Base-by-base conservation (phyloP, 1,284 basidiomycete species). In the Ganoderma multipileum region DNA sequence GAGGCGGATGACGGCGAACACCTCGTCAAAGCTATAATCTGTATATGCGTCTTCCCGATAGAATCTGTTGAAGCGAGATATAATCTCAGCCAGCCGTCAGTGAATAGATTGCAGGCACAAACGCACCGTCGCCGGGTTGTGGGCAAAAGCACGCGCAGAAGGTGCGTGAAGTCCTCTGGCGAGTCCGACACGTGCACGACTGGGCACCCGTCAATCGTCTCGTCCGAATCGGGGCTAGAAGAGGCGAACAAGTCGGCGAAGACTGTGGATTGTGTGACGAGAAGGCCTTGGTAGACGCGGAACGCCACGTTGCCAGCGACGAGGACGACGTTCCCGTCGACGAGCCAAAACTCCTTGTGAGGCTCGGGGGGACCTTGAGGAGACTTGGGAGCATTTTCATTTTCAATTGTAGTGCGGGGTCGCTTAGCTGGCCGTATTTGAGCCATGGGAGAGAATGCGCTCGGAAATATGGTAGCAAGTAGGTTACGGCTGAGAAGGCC, bases 181-280 rank as follows among this genome's bases (percentile, higher is more conserved):
- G 59, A 61, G 44, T 65, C 64, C 1, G 57, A 41, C 1, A 65
- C 36, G 5, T 61, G 64, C 1, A 65, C 23, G 14, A 65, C 57
- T 0, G 41, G 64, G 42, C 44, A 65, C 4, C 69, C 71, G 4
- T 74, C 68, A 14, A 72, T 28, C 2, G 30, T 23, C 12, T 62
- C 44, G 54, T 65, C 61, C 23, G 64, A 50, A 1, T 28, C 7
- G 0, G 73, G 69, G 20, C 64, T 69, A 20, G 73, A 66, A 8
- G 71, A 26, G 3, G 63, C 28, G 52, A 75, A 74, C 44, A 76
- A 52, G 33, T 72, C 69, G 0, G 44, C 39, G n/a, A 76, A 73
- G 6, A 74, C 64, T 1, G 47, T 12, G 2, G 74, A 76, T 6
- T 72, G 68, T 3, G 57, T 26, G 4, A 68, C 68, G 5, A 76